These are phyloP conservation scores for Sinapis alba DNA, from an alignment of 441 rosid species.

Conservation along the genomic window DNA sequence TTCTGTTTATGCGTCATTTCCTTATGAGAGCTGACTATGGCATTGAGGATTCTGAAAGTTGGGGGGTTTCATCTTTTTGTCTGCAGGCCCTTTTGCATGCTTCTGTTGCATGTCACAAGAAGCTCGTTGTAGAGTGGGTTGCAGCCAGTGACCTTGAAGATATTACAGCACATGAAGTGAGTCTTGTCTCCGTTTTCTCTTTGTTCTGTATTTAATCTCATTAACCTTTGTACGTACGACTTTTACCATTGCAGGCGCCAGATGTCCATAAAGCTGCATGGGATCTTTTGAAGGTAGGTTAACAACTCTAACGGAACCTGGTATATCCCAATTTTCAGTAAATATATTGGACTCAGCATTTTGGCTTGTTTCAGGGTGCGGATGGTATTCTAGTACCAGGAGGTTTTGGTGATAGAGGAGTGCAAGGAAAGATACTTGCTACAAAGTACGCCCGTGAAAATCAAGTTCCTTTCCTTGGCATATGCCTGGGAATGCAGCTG, in stretches of 20 bases:
- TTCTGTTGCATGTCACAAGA: slow-evolving; percentile 62
- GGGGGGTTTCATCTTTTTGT: slow-evolving; percentile 5
- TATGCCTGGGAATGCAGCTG: slow-evolving; percentile 97
- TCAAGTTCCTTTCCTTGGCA: slow-evolving; percentile 87
- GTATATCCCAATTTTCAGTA: not conserved
- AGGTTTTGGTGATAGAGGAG: slow-evolving; percentile 98
- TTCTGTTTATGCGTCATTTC: slow-evolving; percentile 1
- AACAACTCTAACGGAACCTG: not conserved
- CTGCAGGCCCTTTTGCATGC: slow-evolving; percentile 91
- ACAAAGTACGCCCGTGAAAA: slow-evolving; percentile 90
- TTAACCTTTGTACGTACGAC: not conserved
- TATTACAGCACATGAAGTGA: slow-evolving; percentile 55
- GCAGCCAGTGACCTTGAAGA: slow-evolving; percentile 87
- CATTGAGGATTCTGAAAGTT: slow-evolving; percentile 12
- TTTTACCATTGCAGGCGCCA: slow-evolving; percentile 49
- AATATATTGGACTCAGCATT: slow-evolving; percentile 14
- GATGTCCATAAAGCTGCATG: slow-evolving; percentile 60
- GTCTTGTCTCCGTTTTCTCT: slow-evolving; percentile 22
- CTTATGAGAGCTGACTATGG: not conserved
- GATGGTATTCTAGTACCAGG: slow-evolving; percentile 98
- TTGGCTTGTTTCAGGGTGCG: slow-evolving; percentile 59
- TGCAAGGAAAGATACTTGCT: slow-evolving; percentile 90
- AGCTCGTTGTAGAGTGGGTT: slow-evolving; percentile 80
- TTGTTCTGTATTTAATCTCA: not conserved
- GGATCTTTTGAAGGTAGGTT: slow-evolving; percentile 58